These are phyloP conservation scores for Saposhnikovia divaricata DNA, from an alignment of 129 eudicot genomes.

Conservation along the genomic window DNA sequence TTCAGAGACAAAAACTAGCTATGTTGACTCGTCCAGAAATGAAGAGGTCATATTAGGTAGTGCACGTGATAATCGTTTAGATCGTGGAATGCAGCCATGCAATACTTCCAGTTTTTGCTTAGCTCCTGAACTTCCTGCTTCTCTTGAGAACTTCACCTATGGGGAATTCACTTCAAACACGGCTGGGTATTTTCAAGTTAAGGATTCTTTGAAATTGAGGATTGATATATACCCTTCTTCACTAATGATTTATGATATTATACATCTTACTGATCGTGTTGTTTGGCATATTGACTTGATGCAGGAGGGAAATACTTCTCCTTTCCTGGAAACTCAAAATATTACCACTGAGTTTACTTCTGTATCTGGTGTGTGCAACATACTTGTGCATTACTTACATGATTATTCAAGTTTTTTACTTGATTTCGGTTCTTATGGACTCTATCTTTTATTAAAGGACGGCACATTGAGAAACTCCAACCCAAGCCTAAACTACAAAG, in stretches of 20 bases:
- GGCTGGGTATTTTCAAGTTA: slow-evolving; percentile 24
- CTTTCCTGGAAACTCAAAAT: slow-evolving; percentile 33
- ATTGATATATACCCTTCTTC: slow-evolving; percentile 2
- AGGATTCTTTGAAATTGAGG: slow-evolving; percentile 33
- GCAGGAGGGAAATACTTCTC: slow-evolving; percentile 40
- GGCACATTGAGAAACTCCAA: slow-evolving; percentile 34
- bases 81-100: slow-evolving; percentile 7
- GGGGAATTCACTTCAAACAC: slow-evolving; percentile 34
- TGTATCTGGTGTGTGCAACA: slow-evolving; percentile 41
- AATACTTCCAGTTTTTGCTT: slow-evolving; percentile 16
- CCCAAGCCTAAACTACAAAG: slow-evolving; percentile 53
- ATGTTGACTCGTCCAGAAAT: slow-evolving; percentile 18
- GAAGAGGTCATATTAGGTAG: slow-evolving; percentile 17
- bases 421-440: slow-evolving; percentile 4
- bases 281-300: slow-evolving; percentile 7
- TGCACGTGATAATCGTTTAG: slow-evolving; percentile 17
- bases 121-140: slow-evolving; percentile 17
- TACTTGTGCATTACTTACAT: neutral
- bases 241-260: neutral
- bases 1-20: slow-evolving; percentile 27
- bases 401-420: neutral
- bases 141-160: slow-evolving; percentile 32
- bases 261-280: neutral
- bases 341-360: slow-evolving; percentile 23
- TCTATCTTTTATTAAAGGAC: slow-evolving; percentile 26